Conservation (phyloP, 179 eudicot species). For the Beta corolliflora region DNA sequence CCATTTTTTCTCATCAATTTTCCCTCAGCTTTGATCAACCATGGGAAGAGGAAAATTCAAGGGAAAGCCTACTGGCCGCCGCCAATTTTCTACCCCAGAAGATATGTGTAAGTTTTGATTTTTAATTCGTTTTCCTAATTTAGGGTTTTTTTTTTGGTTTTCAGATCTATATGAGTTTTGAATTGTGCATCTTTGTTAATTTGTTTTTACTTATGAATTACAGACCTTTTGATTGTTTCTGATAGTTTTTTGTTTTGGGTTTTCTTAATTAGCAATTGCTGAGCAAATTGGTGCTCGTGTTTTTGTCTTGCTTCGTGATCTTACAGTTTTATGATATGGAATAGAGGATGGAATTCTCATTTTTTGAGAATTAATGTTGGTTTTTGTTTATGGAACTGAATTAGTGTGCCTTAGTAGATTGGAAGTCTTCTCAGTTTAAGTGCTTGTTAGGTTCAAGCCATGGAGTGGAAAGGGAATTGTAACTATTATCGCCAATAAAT, state of each 20-base stretch:
- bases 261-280: background rate
- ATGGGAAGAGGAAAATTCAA: slow-evolving; percentile 92
- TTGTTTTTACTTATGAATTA: background rate
- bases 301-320: background rate
- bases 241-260: background rate
- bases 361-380: background rate
- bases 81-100: slow-evolving; percentile 77
- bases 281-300: background rate
- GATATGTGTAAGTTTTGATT: slow-evolving; percentile 56
- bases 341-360: background rate
- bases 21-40: background rate
- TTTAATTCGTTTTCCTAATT: background rate
- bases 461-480: no score
- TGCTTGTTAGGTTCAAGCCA: no score
- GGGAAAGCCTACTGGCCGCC: slow-evolving; percentile 88
- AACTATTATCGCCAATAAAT: no score
- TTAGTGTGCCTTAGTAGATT: background rate
- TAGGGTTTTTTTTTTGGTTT: no score
- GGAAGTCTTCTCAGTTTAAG: background rate
- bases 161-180: background rate
- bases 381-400: background rate
- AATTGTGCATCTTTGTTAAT: background rate
- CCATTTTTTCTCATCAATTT: slow-evolving; percentile 6
- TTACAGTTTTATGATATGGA: background rate
- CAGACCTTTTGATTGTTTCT: background rate